Evolutionary conservation across 768 basidiomycete genomes (phyloP).

Genomic region (Dictyophora rubrovolvata): DNA sequence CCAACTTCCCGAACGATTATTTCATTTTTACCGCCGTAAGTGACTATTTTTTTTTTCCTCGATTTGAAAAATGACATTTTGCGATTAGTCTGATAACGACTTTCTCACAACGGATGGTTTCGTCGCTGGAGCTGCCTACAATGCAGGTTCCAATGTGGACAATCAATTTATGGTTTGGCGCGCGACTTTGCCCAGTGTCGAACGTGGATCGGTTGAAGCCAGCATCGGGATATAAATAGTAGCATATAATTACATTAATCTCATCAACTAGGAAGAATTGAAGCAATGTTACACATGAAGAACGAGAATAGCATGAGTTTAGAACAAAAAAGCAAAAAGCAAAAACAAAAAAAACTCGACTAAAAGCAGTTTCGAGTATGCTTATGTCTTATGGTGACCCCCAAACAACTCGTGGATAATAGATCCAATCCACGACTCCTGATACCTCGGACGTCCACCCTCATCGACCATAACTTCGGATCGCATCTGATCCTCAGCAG

Average conservation of each 20-base stretch:
- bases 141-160: constrained; percentile 47
- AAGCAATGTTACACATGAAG: background rate
- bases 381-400: background rate
- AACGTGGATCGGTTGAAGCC: constrained; percentile 10
- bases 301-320: background rate
- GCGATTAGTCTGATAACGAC: constrained; percentile 47
- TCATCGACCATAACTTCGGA: constrained; percentile 7
- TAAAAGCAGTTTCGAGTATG: too few species aligned
- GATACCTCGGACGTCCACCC: constrained; percentile 6
- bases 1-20: constrained; percentile 48
- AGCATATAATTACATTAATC: background rate
- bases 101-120: constrained; percentile 47
- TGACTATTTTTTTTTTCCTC: constrained; percentile 9
- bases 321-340: too few species aligned
- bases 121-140: constrained; percentile 38
- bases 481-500: background rate
- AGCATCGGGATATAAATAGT: constrained; percentile 10
- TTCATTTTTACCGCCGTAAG: constrained; percentile 56
- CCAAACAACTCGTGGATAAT: constrained; percentile 2
- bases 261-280: background rate
- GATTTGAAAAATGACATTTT: background rate
- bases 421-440: constrained; percentile 3
- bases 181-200: constrained; percentile 38
- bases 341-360: too few species aligned
- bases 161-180: constrained; percentile 56